Conservation (phyloP, 441 rosid species). For the Arabidopsis lyrata region DNA sequence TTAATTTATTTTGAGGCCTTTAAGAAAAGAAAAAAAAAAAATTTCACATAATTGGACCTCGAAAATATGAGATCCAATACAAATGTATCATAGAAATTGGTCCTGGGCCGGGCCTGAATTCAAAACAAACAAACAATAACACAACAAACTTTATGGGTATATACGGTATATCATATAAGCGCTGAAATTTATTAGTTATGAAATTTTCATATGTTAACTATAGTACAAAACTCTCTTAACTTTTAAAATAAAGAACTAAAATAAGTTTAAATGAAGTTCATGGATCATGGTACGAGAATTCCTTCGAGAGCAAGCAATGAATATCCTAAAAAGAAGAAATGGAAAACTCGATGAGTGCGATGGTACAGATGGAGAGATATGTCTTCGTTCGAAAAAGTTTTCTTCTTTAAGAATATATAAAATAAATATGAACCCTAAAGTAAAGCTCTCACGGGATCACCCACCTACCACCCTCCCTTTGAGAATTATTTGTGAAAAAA, state of each 20-base stretch:
- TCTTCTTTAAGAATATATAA: background rate
- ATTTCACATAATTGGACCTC: no score
- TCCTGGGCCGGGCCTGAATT: no score
- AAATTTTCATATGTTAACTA: background rate
- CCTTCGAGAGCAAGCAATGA: constrained; percentile 48
- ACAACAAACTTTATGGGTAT: background rate
- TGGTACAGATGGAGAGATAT: constrained; percentile 43
- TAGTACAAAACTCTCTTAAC: constrained; percentile 3
- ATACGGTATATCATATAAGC: no score
- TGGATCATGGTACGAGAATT: constrained; percentile 17
- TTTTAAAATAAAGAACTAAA: constrained; percentile 15
- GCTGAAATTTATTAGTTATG: background rate
- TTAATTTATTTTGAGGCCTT: no score
- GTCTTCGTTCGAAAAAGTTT: constrained; percentile 44
- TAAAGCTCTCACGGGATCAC: constrained; percentile 31
- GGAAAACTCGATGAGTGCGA: constrained; percentile 47
- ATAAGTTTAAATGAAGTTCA: constrained; percentile 1
- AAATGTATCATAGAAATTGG: no score
- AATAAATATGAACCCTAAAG: constrained; percentile 16
- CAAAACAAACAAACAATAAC: background rate
- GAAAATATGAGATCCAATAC: no score
- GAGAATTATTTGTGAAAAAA: constrained; percentile 28
- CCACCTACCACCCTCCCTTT: constrained; percentile 24
- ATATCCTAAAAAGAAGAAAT: constrained; percentile 48
- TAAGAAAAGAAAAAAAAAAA: no score